Evolutionary conservation across 169 alveolate species (phyloP), one percentile per base, ranked within the genome.

Genomic region (Plasmodium inui): DNA sequence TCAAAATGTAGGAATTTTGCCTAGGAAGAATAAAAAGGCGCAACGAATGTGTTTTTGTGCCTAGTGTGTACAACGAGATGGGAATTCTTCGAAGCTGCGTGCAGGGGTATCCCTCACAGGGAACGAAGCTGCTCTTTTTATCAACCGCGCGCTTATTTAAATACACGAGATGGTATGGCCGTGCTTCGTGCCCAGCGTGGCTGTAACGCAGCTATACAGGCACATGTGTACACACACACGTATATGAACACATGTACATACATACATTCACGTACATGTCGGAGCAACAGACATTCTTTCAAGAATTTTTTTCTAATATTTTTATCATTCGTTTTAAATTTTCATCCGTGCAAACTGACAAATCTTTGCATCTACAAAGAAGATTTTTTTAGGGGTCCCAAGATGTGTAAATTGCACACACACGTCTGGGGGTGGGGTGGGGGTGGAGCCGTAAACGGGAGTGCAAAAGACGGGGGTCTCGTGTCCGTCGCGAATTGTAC

Each of bases 301-400:
- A 85, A 19, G 93, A 74, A 74, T 74, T 50, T 76, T 85, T 85
- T 85, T 85, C 93, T 73, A 85, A 76, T 50, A 74, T 41, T 85
- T 85, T 85, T 73, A 85, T 85, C 71, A 85, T 85, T 39, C 70
- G 76, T 85, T 85, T 85, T 74, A 85, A 55, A 74, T 85, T 85
- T 85, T 85, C 93, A 74, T 85, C 93, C 57, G 93, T 76, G 85
- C 93, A 85, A 73, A 85, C 30, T 73, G 84, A 73, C 46, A 85
- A 17, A 85, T 73, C 93, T 85, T 85, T 85, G 46, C 93, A 85
- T 70, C 93, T 85, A 85, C 53, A 85, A 85, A 74, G 46, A 76
- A 85, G 9, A 30, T 30, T 74, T 85, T 85, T 73, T 30, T 30
- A 74, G 19, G 81, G 78, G 61, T 37, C 46, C 34, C 53, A 41